Evolutionary conservation across 106 monocot genomes (phyloP).

Genomic region (Xerophyta viscosa): DNA sequence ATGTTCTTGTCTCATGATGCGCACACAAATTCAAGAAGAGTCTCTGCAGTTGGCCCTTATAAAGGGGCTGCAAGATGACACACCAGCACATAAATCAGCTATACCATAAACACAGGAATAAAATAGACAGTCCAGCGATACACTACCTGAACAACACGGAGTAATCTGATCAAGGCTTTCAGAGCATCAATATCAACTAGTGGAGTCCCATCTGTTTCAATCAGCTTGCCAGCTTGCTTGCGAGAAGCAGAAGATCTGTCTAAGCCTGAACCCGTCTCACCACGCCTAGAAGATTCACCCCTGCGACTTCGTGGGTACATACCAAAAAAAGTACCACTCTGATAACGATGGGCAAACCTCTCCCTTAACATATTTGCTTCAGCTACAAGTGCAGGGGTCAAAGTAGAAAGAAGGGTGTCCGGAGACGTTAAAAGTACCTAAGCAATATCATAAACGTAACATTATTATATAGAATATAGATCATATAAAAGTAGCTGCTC

Average conservation of each 20-base stretch:
- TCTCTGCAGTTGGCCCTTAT: slow-evolving; percentile 87
- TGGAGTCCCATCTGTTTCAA: slow-evolving; percentile 86
- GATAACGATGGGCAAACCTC: slow-evolving; percentile 92
- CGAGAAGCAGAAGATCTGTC: slow-evolving; percentile 52
- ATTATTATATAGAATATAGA: neutral
- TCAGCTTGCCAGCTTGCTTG: slow-evolving; percentile 40
- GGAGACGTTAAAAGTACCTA: slow-evolving; percentile 96
- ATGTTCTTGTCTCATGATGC: slow-evolving; percentile 74
- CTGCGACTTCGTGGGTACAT: slow-evolving; percentile 75
- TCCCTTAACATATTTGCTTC: slow-evolving; percentile 97
- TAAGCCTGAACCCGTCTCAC: slow-evolving; percentile 37
- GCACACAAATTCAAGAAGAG: slow-evolving; percentile 88
- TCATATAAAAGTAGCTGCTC: too few species aligned
- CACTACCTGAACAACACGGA: slow-evolving; percentile 91
- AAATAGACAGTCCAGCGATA: too few species aligned
- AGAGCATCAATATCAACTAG: slow-evolving; percentile 69
- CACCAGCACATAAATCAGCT: neutral
- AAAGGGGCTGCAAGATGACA: slow-evolving; percentile 60
- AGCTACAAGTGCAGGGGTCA: slow-evolving; percentile 95
- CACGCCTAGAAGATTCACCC: slow-evolving; percentile 74
- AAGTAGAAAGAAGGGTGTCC: slow-evolving; percentile 74
- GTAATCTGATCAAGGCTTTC: slow-evolving; percentile 83
- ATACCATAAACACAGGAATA: neutral
- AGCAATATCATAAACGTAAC: slow-evolving; percentile 4
- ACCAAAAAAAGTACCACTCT: slow-evolving; percentile 63